phyloP scores from a whole-genome alignment of 106 monocot genomes.

The Acorus gramineus region DNA sequence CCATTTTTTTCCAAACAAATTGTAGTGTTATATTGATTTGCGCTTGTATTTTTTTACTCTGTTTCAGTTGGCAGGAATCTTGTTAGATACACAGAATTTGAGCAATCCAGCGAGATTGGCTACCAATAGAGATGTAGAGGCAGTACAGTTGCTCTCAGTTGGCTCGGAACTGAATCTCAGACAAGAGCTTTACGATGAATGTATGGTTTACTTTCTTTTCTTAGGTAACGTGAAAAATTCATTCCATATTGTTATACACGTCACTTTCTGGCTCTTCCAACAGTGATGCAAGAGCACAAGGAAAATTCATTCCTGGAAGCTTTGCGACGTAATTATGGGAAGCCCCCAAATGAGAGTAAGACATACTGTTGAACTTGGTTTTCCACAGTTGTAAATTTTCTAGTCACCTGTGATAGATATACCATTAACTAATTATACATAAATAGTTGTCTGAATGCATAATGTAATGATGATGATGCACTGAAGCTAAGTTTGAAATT shows the following conservation, averaged over 20 bases:
- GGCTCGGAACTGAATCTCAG: constrained; percentile 23
- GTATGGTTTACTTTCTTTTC: constrained; percentile 18
- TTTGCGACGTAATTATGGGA: constrained; percentile 25
- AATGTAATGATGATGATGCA: too few species aligned
- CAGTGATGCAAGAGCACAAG: constrained; percentile 37
- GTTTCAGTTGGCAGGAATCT: constrained; percentile 49
- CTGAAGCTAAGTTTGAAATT: too few species aligned
- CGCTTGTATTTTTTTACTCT: not conserved
- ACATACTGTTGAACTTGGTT: too few species aligned
- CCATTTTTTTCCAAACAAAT: not conserved
- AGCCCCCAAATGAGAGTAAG: constrained; percentile 27
- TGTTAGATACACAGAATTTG: constrained; percentile 46
- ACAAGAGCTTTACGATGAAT: constrained; percentile 38
- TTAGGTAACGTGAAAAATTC: not conserved
- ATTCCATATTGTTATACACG: not conserved
- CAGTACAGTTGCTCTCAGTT: constrained; percentile 41
- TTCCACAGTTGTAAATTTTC: too few species aligned
- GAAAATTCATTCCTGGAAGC: constrained; percentile 31
- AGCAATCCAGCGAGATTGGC: constrained; percentile 8
- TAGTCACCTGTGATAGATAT: too few species aligned
- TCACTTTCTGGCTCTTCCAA: not conserved
- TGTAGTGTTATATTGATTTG: not conserved
- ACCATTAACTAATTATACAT: too few species aligned
- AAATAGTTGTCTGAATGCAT: too few species aligned
- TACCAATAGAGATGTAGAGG: constrained; percentile 46